phyloP scores from a whole-genome alignment of 2,329 filamentous ascomycete genomes.

The Lachnellula cervina region DNA sequence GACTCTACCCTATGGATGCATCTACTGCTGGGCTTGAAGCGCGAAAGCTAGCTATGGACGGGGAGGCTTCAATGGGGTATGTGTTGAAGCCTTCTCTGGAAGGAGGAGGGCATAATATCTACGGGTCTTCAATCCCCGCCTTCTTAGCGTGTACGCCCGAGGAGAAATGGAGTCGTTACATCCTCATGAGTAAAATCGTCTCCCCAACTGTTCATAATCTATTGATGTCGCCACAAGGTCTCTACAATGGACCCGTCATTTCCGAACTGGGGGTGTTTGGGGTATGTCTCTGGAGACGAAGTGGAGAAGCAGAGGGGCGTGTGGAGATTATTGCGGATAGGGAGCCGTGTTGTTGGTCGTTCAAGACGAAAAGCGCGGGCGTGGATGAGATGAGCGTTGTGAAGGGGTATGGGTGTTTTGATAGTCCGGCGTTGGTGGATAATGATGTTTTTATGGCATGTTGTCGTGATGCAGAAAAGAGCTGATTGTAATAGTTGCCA shows the following conservation, averaged over 20 bases:
- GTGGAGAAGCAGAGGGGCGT: not conserved
- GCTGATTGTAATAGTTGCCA: too few species aligned
- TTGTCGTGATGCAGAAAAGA: not conserved
- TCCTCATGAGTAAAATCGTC: conserved; percentile 38
- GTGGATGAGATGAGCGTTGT: conserved; percentile 44
- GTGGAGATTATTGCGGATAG: conserved; percentile 17
- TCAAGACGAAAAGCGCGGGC: conserved; percentile 39
- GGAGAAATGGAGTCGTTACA: conserved; percentile 32
- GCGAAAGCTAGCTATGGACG: conserved; percentile 24
- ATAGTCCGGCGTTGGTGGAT: conserved; percentile 34
- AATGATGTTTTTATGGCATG: not conserved
- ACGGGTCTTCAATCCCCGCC: conserved; percentile 34
- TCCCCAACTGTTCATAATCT: conserved; percentile 31
- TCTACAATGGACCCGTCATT: conserved; percentile 35
- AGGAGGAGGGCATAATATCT: conserved; percentile 41
- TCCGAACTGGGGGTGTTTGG: conserved; percentile 42
- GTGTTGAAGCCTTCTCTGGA: conserved; percentile 42
- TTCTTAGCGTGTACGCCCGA: conserved; percentile 29
- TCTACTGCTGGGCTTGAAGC: conserved; percentile 28
- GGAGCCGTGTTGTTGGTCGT: conserved; percentile 32
- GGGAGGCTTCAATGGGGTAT: conserved; percentile 24
- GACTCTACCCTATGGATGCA: conserved; percentile 34
- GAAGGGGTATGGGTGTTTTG: conserved; percentile 43
- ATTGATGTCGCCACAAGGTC: conserved; percentile 31
- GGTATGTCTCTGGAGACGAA: conserved; percentile 34